These are phyloP conservation scores for Echites panduratus DNA, from an alignment of 257 asterid species.

Conservation along the genomic window DNA sequence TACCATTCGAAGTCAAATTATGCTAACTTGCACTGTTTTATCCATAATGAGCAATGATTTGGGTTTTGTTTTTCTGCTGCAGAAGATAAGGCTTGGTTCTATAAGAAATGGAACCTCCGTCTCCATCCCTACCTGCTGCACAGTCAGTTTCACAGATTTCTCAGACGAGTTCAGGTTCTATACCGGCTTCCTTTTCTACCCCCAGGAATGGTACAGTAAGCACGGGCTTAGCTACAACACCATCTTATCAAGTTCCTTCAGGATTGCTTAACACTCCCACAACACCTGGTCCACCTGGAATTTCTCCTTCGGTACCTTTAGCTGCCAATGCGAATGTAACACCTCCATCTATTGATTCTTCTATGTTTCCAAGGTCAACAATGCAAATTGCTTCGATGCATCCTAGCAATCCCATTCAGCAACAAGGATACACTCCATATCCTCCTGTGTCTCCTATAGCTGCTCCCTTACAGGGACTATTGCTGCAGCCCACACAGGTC, in stretches of 20 bases:
- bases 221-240: constrained; percentile 44
- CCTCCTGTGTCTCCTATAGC: constrained; percentile 49
- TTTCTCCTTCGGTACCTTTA: constrained; percentile 41
- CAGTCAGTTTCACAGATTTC: constrained; percentile 45
- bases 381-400: constrained; percentile 38
- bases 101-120: constrained; percentile 37
- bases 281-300: constrained; percentile 57
- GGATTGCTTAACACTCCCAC: constrained; percentile 49
- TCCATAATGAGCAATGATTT: background rate
- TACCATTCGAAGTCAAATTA: background rate
- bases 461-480: constrained; percentile 57
- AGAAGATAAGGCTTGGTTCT: constrained; percentile 48
- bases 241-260: constrained; percentile 49
- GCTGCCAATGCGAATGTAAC: constrained; percentile 34
- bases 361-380: constrained; percentile 34
- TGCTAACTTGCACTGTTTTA: background rate
- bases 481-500: constrained; percentile 76
- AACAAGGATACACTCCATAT: constrained; percentile 47
- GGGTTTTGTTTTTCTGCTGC: constrained; percentile 24
- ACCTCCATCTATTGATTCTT: constrained; percentile 37
- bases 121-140: constrained; percentile 38
- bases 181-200: constrained; percentile 33
- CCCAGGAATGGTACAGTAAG: constrained; percentile 33
- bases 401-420: constrained; percentile 50
- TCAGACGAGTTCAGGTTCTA: constrained; percentile 43